phyloP scores from a whole-genome alignment of 805 yeast genomes.

The Ogataea pilisensis region DNA sequence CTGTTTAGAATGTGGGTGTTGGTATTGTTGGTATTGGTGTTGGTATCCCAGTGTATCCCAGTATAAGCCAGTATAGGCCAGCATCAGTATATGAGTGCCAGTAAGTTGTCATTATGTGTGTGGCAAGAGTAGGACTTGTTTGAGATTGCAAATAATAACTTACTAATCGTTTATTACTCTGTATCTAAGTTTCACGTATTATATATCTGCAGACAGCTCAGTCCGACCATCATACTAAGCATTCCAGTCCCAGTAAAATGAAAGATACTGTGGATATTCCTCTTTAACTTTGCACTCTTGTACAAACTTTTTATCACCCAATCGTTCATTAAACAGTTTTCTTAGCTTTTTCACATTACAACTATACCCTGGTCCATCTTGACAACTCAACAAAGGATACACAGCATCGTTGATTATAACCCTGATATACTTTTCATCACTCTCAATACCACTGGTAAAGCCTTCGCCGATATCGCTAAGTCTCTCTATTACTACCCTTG shows the following conservation, averaged over 20 bases:
- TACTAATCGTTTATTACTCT: too few relatives aligned
- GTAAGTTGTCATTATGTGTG: too few relatives aligned
- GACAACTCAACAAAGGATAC: constrained; percentile 44
- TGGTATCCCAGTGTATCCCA: too few relatives aligned
- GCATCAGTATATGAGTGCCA: too few relatives aligned
- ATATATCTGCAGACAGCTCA: too few relatives aligned
- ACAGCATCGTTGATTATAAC: constrained; percentile 52
- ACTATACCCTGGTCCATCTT: constrained; percentile 53
- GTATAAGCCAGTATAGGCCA: too few relatives aligned
- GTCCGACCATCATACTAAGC: not conserved
- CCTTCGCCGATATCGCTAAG: constrained; percentile 23
- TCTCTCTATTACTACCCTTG: constrained; percentile 47
- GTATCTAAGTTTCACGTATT: too few relatives aligned
- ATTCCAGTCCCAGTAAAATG: constrained; percentile 28
- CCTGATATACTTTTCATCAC: constrained; percentile 38
- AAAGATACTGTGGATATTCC: constrained; percentile 15
- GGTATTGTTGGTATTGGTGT: too few relatives aligned
- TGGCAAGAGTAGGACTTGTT: too few relatives aligned
- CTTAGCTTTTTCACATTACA: constrained; percentile 27
- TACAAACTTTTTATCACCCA: constrained; percentile 6
- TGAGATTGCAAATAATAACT: too few relatives aligned
- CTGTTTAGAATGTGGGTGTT: too few relatives aligned
- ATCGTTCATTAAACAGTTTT: constrained; percentile 6
- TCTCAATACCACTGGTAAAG: too few relatives aligned
- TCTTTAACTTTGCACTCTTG: constrained; percentile 17